These are phyloP conservation scores for Wickerhamiella galacta DNA, from an alignment of 805 yeast species.

Conservation along the genomic window DNA sequence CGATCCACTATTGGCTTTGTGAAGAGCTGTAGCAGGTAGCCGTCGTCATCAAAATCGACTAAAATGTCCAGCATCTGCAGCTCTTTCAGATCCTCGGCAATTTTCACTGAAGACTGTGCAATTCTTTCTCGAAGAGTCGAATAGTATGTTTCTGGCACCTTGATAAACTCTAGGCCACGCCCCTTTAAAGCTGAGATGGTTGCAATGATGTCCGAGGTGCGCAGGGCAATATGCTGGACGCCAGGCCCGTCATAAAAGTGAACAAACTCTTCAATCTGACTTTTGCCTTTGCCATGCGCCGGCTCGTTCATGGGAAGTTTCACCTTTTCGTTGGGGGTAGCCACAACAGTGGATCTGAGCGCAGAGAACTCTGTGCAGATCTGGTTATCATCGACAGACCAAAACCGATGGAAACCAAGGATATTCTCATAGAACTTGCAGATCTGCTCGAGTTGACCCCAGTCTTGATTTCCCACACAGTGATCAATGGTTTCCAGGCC, in stretches of 20 bases:
- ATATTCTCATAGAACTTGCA: constrained; percentile 44
- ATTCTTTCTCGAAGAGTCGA: constrained; percentile 31
- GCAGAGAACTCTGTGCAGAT: constrained; percentile 58
- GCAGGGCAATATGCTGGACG: constrained; percentile 65
- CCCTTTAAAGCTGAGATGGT: constrained; percentile 36
- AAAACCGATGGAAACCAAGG: constrained; percentile 60
- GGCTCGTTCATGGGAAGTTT: constrained; percentile 84
- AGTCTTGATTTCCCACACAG: constrained; percentile 62
- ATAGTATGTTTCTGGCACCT: constrained; percentile 44
- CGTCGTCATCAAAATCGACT: constrained; percentile 60
- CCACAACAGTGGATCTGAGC: constrained; percentile 59
- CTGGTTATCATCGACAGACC: constrained; percentile 73
- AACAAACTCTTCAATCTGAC: constrained; percentile 72
- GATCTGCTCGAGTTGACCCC: constrained; percentile 45
- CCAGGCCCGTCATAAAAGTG: constrained; percentile 69
- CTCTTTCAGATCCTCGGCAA: constrained; percentile 36
- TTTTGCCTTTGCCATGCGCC: constrained; percentile 43
- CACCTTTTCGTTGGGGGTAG: constrained; percentile 43
- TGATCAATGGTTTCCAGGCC: constrained; percentile 43
- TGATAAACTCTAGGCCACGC: constrained; percentile 59
- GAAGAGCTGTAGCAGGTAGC: constrained; percentile 68
- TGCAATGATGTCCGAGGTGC: constrained; percentile 41
- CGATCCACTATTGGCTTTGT: constrained; percentile 61
- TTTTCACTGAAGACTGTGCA: constrained; percentile 25
- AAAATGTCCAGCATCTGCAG: constrained; percentile 41